These are phyloP conservation scores for Tuber magnatum DNA, from an alignment of 495 filamentous ascomycete species.

Conservation along the genomic window DNA sequence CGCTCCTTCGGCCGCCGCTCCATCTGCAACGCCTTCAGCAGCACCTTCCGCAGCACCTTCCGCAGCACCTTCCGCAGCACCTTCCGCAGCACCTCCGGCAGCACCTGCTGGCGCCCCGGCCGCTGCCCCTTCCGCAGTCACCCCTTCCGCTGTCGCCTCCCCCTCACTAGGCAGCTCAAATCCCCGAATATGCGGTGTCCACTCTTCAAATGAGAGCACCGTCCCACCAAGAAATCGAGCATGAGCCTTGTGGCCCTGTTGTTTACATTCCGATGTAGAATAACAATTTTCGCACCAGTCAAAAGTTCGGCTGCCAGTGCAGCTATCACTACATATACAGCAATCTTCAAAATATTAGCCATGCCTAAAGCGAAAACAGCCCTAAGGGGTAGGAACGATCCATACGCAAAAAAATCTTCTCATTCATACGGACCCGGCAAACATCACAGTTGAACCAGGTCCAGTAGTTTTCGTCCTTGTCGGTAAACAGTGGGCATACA, in stretches of 20 bases:
- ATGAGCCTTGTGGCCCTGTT: not conserved
- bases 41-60: too few relatives aligned
- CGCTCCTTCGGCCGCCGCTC: not conserved
- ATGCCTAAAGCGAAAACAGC: not conserved
- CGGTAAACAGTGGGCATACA: not conserved
- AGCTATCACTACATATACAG: not conserved
- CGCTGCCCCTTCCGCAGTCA: not conserved
- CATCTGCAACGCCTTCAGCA: too few relatives aligned
- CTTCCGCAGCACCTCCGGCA: not conserved
- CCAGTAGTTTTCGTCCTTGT: constrained; percentile 1
- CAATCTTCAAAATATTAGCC: not conserved
- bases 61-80: not conserved
- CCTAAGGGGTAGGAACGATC: not conserved
- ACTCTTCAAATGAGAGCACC: not conserved
- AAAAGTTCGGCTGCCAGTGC: not conserved
- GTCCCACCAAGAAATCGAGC: not conserved
- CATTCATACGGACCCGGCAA: not conserved
- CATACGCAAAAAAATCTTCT: constrained; percentile 5
- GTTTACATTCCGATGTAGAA: constrained; percentile 1
- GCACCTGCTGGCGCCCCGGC: not conserved
- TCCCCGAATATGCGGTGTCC: not conserved
- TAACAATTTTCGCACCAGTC: constrained; percentile 2
- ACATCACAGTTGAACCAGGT: constrained; percentile 2
- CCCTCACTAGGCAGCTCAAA: not conserved
- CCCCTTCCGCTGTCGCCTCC: not conserved